These are phyloP conservation scores for Trypanosomatidae sp. DNA, from an alignment of 208 protist species.

Conservation along the genomic window DNA sequence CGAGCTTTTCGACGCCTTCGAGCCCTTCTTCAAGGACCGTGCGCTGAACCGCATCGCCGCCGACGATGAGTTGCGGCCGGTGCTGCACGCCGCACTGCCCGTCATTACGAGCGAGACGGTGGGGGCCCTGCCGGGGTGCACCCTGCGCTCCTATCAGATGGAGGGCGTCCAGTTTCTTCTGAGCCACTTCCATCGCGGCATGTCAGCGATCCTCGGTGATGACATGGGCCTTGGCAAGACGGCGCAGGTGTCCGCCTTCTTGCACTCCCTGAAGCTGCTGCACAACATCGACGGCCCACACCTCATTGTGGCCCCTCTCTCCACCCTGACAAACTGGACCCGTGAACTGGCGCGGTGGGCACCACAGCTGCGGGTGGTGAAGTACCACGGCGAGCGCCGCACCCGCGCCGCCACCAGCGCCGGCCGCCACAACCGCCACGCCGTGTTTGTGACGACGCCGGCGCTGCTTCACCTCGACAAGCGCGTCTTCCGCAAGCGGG, in stretches of 20 bases:
- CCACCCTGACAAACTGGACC: constrained; percentile 95
- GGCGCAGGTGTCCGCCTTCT: constrained; percentile 93
- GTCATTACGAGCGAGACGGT: constrained; percentile 22
- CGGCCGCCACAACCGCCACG: constrained; percentile 54
- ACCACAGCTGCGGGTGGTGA: constrained; percentile 89
- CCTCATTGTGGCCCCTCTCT: constrained; percentile 95
- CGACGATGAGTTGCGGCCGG: constrained; percentile 16
- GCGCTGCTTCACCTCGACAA: constrained; percentile 89
- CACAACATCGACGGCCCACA: constrained; percentile 92
- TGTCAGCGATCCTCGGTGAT: constrained; percentile 94
- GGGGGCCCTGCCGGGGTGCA: constrained; percentile 43
- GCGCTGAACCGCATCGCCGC: constrained; percentile 43
- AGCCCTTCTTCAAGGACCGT: constrained; percentile 76
- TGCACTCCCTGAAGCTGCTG: constrained; percentile 73
- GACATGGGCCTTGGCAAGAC: constrained; percentile 99
- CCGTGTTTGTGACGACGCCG: constrained; percentile 96
- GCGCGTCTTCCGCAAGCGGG: constrained; percentile 79
- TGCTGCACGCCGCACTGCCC: constrained; percentile 41
- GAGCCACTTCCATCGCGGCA: constrained; percentile 78
- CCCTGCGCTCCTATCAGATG: constrained; percentile 95
- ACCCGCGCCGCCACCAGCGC: constrained; percentile 34
- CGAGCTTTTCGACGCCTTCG: constrained; percentile 49
- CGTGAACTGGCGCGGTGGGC: constrained; percentile 90
- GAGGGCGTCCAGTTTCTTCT: constrained; percentile 96
- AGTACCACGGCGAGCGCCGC: constrained; percentile 89